Conservation (phyloP, 352 stramenopile genomes). For the Pythium myriotylum region DNA sequence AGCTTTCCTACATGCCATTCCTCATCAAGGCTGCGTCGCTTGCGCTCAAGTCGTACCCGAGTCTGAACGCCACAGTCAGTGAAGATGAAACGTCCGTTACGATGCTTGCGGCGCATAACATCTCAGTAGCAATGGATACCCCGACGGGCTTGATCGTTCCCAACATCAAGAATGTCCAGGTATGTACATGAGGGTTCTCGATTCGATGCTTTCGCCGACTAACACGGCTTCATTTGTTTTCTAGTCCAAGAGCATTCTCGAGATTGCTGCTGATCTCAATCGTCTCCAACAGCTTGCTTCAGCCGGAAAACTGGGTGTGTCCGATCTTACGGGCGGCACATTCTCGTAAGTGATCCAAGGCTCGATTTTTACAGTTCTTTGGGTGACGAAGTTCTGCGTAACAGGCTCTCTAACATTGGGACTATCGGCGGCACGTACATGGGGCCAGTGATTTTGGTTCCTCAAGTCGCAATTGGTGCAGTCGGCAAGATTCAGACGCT, state of each 20-base stretch:
- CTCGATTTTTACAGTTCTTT: too few relatives aligned
- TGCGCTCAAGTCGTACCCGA: conserved; percentile 93
- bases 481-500: conserved; percentile 96
- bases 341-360: conserved; percentile 71
- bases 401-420: conserved; percentile 92
- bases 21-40: conserved; percentile 96
- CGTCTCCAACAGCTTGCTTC: conserved; percentile 87
- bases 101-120: conserved; percentile 94
- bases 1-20: conserved; percentile 97
- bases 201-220: neutral
- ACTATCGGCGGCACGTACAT: conserved; percentile 98
- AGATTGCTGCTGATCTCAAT: conserved; percentile 86
- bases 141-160: conserved; percentile 95
- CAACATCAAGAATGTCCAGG: conserved; percentile 94
- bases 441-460: conserved; percentile 94
- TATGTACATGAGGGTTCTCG: conserved; percentile 20
- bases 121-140: conserved; percentile 98
- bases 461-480: conserved; percentile 97
- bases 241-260: conserved; percentile 78
- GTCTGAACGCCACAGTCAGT: conserved; percentile 93
- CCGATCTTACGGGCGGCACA: conserved; percentile 92
- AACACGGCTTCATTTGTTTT: conserved; percentile 3
- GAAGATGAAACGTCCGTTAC: conserved; percentile 85
- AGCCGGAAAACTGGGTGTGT: conserved; percentile 73
- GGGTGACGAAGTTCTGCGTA: conserved; percentile 1